Conservation (phyloP, 352 stramenopile species). For the Pythium insidiosum region DNA sequence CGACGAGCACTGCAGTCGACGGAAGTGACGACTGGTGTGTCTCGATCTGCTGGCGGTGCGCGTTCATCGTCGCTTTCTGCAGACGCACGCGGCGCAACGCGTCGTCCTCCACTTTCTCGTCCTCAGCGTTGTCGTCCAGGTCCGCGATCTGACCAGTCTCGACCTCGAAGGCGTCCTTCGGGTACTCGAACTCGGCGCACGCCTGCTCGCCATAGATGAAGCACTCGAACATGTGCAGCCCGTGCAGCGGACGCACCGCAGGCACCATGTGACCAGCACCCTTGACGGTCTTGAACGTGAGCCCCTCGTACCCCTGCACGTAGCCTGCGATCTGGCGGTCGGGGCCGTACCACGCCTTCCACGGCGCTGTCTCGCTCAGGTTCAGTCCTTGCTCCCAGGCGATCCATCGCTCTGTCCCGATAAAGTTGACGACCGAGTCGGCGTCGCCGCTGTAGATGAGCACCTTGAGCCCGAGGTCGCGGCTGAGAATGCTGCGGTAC, state of each 20-base stretch:
- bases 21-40: too few relatives aligned
- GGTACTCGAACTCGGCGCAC: slow-evolving; percentile 44
- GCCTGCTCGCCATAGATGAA: slow-evolving; percentile 55
- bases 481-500: slow-evolving; percentile 44
- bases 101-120: not conserved
- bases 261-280: slow-evolving; percentile 87
- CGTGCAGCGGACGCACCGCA: slow-evolving; percentile 46
- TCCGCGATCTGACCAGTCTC: slow-evolving; percentile 21
- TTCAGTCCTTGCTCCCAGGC: slow-evolving; percentile 38
- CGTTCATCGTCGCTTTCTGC: too few relatives aligned
- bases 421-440: slow-evolving; percentile 70
- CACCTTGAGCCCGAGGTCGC: slow-evolving; percentile 28
- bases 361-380: slow-evolving; percentile 26
- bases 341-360: slow-evolving; percentile 45
- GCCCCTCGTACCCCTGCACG: slow-evolving; percentile 66
- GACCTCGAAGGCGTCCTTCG: slow-evolving; percentile 33
- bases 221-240: slow-evolving; percentile 62
- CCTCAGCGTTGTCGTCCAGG: not conserved
- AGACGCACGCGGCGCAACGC: too few relatives aligned
- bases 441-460: slow-evolving; percentile 68
- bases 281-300: slow-evolving; percentile 88
- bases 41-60: too few relatives aligned
- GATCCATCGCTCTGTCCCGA: slow-evolving; percentile 81
- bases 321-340: slow-evolving; percentile 80
- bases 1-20: too few relatives aligned